Evolutionary conservation across 371 early-diverging fungal genomes (phyloP), one percentile per base, ranked within the genome.

Genomic region (Saksenaea oblongispora): DNA sequence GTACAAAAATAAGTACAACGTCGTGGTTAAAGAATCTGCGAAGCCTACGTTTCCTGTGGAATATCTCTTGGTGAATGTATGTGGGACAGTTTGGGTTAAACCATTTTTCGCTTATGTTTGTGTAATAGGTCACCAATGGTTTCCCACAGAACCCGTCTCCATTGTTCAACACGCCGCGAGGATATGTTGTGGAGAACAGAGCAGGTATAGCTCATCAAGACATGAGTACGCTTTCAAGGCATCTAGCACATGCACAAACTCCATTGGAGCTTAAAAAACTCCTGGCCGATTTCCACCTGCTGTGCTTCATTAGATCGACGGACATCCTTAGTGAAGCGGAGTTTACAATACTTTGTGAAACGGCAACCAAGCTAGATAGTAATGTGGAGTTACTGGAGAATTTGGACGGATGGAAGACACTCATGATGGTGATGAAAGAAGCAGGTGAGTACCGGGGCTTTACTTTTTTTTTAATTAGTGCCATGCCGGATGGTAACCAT

Each of bases 41-140:
- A 95, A 94, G 65, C 98, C 98, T 0, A 90, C 93, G 0, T 98
- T 98, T 70, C 99, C 99, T 0, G 92, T 97, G 0, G 98, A 98
- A 62, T 98, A 98, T 69, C 85, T 98, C 24, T 75, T 98, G 47
- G 94, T 97, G 28, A 97, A 95, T 66, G 94, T 98, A 87, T 70
- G 87, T 17, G 26, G 27, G 11, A n/a, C 11, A 56, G 56, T 22
- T 26, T 36, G 18, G 17, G 60, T 24, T 36, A 13, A 26, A 18
- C 28, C 31, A 28, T 58, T 58, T 59, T 39, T 31, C 17, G 5
- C 24, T 39, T 24, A 42, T 15, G 28, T 13, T 5, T 47, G 26
- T 56, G 28, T 51, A 61, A 11, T 73, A 95, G 94, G 85, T 90
- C n/a, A 94, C 98, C 1, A 89, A 96, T 61, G 98, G 99, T 10